Evolutionary conservation across 2,329 filamentous ascomycete genomes (phyloP).

Genomic region (Scedosporium apiospermum): DNA sequence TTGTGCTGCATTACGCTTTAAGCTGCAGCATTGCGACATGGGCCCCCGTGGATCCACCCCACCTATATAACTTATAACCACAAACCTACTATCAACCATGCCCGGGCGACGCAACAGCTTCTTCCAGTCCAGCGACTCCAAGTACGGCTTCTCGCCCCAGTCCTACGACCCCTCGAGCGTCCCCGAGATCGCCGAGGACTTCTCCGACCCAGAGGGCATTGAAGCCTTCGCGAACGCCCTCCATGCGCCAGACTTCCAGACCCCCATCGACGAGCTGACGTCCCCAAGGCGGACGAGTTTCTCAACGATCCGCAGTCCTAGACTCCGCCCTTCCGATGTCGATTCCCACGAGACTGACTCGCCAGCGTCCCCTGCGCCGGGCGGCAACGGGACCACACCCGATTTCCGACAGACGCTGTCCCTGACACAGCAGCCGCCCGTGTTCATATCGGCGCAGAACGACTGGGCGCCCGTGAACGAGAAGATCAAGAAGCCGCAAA

Average conservation of each 20-base stretch:
- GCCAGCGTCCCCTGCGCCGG: conserved; percentile 19
- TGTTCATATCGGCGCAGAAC: conserved; percentile 81
- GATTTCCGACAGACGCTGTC: conserved; percentile 28
- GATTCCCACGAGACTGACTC: conserved; percentile 23
- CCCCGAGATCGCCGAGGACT: conserved; percentile 73
- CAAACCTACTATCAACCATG: neutral
- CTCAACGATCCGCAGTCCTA: conserved; percentile 7
- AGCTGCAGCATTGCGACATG: neutral
- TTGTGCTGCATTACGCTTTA: neutral
- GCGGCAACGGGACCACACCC: conserved; percentile 20
- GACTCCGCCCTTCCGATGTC: conserved; percentile 15
- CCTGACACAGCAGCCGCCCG: conserved; percentile 27
- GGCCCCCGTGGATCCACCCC: neutral
- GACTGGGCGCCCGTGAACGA: conserved; percentile 90
- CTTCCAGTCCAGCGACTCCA: conserved; percentile 10
- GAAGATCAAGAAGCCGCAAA: conserved; percentile 37
- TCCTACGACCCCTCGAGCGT: conserved; percentile 60
- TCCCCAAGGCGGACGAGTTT: conserved; percentile 31
- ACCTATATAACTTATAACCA: neutral
- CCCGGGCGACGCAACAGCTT: conserved; percentile 2
- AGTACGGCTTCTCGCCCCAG: conserved; percentile 50
- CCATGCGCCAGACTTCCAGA: conserved; percentile 66
- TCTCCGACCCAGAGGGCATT: conserved; percentile 63
- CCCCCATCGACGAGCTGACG: conserved; percentile 47
- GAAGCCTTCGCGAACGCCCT: conserved; percentile 73